Evolutionary conservation across 2,329 filamentous ascomycete species (phyloP), one percentile per base, ranked within the genome.

Genomic region (Xylariaceae sp.): DNA sequence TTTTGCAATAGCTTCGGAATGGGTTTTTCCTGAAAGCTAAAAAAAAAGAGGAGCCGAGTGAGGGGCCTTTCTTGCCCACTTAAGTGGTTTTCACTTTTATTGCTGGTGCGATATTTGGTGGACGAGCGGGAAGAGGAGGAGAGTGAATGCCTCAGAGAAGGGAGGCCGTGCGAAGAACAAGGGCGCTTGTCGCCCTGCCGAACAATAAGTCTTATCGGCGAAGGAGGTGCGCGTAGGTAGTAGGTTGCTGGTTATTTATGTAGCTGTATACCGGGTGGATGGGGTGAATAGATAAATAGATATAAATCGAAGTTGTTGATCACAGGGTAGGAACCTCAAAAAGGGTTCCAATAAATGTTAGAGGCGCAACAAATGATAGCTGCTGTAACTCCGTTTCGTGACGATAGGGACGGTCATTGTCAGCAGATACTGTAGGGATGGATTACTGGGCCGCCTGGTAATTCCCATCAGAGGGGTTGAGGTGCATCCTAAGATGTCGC

Each of bases 341-440:
- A 50, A 36, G 58, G 64, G 68, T 66, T 70, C 67, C 68, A 62
- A 59, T 60, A 62, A 66, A 63, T 70, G 68, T 67, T 68, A 70
- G 64, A 69, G 67, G 51, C 60, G 59, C 53, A 62, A 60, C 53
- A 63, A 45, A 44, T 57, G 60, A 48, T 54, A 64, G 57, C 59
- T 61, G 59, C 55, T 50, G 56, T 43, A 58, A 68, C 57, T 67
- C 57, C 61, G 63, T 57, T 63, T 61, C 35, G 59, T 59, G 44
- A 18, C 54, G 50, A 61, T 60, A 58, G 54, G 64, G 64, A 59
- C 60, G 55, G 64, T 70, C 68, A 70, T 70, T 50, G 58, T 60
- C 45, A 55, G 55, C 55, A 44, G 54, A 51, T 55, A 45, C 32
- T 50, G 37, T 45, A 46, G 24, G 21, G 11, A 16, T 43, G n/a